These are phyloP conservation scores for Funneliformis caledonium DNA, from an alignment of 371 early-diverging fungal species.

Conservation along the genomic window DNA sequence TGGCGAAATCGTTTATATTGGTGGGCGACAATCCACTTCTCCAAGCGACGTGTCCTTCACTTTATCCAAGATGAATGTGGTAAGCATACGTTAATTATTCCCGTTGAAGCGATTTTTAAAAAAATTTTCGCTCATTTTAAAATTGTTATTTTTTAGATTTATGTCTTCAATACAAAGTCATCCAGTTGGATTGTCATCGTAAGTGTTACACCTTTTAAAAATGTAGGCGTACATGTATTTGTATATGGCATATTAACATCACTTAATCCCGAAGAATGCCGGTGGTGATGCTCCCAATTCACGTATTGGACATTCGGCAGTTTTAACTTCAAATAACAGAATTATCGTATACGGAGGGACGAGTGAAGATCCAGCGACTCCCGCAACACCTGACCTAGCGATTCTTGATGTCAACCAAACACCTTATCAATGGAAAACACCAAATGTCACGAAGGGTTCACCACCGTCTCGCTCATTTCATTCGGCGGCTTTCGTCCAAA, in stretches of 20 bases:
- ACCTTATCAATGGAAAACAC: slow-evolving; percentile 11
- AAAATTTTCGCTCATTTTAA: background rate
- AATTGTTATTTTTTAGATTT: slow-evolving; percentile 7
- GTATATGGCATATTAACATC: too few species aligned
- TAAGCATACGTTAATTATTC: background rate
- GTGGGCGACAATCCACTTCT: slow-evolving; percentile 7
- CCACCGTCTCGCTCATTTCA: slow-evolving; percentile 1
- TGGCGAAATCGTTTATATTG: slow-evolving; percentile 25
- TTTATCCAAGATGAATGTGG: background rate
- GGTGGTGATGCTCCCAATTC: background rate
- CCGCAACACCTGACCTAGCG: background rate
- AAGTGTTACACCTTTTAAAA: background rate
- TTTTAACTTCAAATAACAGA: background rate
- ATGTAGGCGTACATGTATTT: too few species aligned
- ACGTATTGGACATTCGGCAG: slow-evolving; percentile 7
- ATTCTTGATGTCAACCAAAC: background rate
- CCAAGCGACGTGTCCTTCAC: background rate
- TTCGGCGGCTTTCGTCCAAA: background rate
- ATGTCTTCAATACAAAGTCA: background rate
- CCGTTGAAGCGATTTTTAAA: background rate
- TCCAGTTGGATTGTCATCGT: background rate
- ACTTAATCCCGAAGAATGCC: background rate
- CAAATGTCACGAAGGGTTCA: background rate
- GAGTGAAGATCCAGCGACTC: background rate
- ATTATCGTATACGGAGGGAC: slow-evolving; percentile 27